Evolutionary conservation across 2,329 filamentous ascomycete species (phyloP).

Genomic region (Neonectria punicea): DNA sequence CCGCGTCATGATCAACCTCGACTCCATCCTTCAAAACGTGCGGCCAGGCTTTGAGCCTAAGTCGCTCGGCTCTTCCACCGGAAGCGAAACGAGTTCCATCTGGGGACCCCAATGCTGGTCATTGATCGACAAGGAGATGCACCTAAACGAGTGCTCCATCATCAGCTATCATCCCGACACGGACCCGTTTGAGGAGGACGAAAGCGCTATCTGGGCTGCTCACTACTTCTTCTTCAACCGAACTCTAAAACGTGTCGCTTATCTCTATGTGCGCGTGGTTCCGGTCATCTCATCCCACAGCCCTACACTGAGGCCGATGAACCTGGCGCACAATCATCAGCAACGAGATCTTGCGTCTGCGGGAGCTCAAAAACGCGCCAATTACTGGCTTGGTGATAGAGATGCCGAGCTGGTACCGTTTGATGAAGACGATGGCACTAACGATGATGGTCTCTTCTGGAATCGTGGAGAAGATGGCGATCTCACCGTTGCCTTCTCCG

Average conservation of each 20-base stretch:
- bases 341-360: conserved; percentile 47
- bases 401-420: conserved; percentile 59
- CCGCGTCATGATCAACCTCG: conserved; percentile 85
- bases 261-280: conserved; percentile 91
- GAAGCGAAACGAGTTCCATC: conserved; percentile 64
- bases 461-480: conserved; percentile 69
- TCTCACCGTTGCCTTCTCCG: conserved; percentile 60
- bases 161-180: conserved; percentile 92
- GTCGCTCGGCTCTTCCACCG: conserved; percentile 54
- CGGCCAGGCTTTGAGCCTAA: conserved; percentile 69
- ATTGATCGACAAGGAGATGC: conserved; percentile 94
- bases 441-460: conserved; percentile 64
- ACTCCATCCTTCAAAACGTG: conserved; percentile 88
- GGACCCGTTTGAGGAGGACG: conserved; percentile 91
- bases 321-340: conserved; percentile 43
- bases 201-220: conserved; percentile 92
- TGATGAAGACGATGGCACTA: conserved; percentile 57
- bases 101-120: conserved; percentile 96
- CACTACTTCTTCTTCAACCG: conserved; percentile 99
- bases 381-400: conserved; percentile 86
- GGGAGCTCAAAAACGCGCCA: conserved; percentile 74
- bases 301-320: conserved; percentile 56
- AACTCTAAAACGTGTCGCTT: conserved; percentile 88
- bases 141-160: conserved; percentile 84
- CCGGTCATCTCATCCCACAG: conserved; percentile 76